Percentiles rank a stretch among this genome's conserved stretches.
Evolutionary conservation across 192 early-diverging fungal species (phyloP).

Genomic region (Helicostylum pulchrum): DNA sequence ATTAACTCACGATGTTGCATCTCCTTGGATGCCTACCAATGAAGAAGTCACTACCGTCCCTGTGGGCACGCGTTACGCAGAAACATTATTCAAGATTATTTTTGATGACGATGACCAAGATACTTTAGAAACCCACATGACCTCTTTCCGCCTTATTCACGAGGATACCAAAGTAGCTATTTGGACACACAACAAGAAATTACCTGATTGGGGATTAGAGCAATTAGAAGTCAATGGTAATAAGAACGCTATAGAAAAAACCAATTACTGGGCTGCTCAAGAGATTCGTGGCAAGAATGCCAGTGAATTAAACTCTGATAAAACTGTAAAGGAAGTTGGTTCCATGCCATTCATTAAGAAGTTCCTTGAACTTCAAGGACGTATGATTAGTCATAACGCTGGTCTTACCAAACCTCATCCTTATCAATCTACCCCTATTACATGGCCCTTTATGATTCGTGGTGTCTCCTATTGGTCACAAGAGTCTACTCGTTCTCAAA

Average conservation of each 20-base stretch:
- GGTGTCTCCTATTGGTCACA: slow-evolving; percentile 95
- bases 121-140: slow-evolving; percentile 51
- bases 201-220: slow-evolving; percentile 88
- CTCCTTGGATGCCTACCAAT: slow-evolving; percentile 60
- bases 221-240: slow-evolving; percentile 94
- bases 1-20: slow-evolving; percentile 65
- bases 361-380: slow-evolving; percentile 83
- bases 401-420: slow-evolving; percentile 90
- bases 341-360: slow-evolving; percentile 73
- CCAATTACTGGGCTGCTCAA: slow-evolving; percentile 74
- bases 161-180: slow-evolving; percentile 74
- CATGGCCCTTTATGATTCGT: slow-evolving; percentile 86
- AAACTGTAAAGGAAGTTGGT: slow-evolving; percentile 54
- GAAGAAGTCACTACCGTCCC: slow-evolving; percentile 62
- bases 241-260: slow-evolving; percentile 70
- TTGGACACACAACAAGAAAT: slow-evolving; percentile 59
- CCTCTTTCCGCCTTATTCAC: slow-evolving; percentile 74
- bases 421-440: slow-evolving; percentile 79
- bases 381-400: slow-evolving; percentile 92
- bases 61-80: slow-evolving; percentile 51
- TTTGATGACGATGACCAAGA: slow-evolving; percentile 37
- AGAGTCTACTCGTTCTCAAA: slow-evolving; percentile 70
- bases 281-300: slow-evolving; percentile 65
- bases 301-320: slow-evolving; percentile 40
- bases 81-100: slow-evolving; percentile 55